Evolutionary conservation across 805 yeast genomes (phyloP), one percentile per base, ranked within the genome.

Genomic region (Saturnispora quitensis): DNA sequence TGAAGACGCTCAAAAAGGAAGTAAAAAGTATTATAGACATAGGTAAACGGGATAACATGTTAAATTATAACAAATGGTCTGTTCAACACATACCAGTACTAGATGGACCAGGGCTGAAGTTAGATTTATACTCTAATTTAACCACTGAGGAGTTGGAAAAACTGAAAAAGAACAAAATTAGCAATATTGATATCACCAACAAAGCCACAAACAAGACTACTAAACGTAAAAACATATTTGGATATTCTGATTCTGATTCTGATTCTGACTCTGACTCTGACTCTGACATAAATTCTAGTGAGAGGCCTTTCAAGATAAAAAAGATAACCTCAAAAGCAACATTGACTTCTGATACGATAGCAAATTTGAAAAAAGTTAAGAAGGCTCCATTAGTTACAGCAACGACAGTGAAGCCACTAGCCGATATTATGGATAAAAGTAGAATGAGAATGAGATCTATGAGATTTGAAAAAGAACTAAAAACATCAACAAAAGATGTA

Each of bases 41-140:
- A 49, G 86, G 86, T 0, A 71, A 74, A 17, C 64, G 66, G 2
- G 66, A 70, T 45, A 66, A 68, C 22, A 71, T 70, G 40, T 57
- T 82, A 3, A 71, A 74, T 67, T 55, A 64, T 0, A 80, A 77
- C 55, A 74, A 80, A 53, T 84, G 89, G 89, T 61, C 58, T 3
- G 55, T 46, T 10, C 81, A 78, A 60, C 63, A 65, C 31, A 55
- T 83, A 5, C 88, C 88, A 56, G 74, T 45, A 58, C 71, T 54
- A 27, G 47, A 52, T 28, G 54, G 36, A 3, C 42, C 45, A 31
- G 47, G 48, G 36, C 55, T 13, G 27, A 50, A 47, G 43, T 47
- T 62, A 2, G 59, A 60, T n/a, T 53, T 31, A 12, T 42, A 42
- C 22, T 25, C 20, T 15, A 31, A 31, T 33, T 31, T 48, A 35